Percentiles rank a stretch among this genome's conserved stretches.
phyloP scores from a whole-genome alignment of 106 monocot genomes.

The Dendrobium chrysotoxum region DNA sequence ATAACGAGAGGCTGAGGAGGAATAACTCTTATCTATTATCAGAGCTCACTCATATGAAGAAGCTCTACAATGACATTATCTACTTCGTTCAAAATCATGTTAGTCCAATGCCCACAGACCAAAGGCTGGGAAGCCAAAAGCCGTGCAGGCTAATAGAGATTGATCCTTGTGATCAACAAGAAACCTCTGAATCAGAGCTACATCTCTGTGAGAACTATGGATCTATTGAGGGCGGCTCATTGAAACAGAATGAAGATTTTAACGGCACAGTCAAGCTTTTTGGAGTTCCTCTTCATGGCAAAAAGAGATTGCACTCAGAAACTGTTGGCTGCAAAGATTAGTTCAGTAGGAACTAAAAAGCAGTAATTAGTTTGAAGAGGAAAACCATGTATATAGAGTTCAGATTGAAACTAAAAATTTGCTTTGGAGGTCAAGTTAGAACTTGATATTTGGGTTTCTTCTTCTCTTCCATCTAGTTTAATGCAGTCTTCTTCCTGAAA shows the following conservation, averaged over 20 bases:
- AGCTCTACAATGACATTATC: slow-evolving; percentile 72
- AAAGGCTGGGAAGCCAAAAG: background rate
- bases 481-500: background rate
- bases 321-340: slow-evolving; percentile 5
- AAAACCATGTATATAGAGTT: background rate
- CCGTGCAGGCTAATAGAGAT: slow-evolving; percentile 3
- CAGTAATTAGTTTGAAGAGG: background rate
- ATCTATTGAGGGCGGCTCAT: background rate
- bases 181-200: background rate
- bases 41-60: slow-evolving; percentile 68
- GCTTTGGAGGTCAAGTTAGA: background rate
- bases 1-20: slow-evolving; percentile 64
- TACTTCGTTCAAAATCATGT: slow-evolving; percentile 70
- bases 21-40: slow-evolving; percentile 52
- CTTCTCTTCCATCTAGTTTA: background rate
- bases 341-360: background rate
- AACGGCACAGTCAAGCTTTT: background rate
- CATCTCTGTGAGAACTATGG: background rate
- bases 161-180: background rate
- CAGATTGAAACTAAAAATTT: background rate
- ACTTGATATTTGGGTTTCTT: background rate
- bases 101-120: slow-evolving; percentile 2
- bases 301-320: background rate
- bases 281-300: slow-evolving; percentile 8
- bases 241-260: background rate